Percentiles rank a stretch among this genome's conserved stretches.
Evolutionary conservation across 2,329 filamentous ascomycete species (phyloP).

Genomic region (Chaetomiaceae sp.): DNA sequence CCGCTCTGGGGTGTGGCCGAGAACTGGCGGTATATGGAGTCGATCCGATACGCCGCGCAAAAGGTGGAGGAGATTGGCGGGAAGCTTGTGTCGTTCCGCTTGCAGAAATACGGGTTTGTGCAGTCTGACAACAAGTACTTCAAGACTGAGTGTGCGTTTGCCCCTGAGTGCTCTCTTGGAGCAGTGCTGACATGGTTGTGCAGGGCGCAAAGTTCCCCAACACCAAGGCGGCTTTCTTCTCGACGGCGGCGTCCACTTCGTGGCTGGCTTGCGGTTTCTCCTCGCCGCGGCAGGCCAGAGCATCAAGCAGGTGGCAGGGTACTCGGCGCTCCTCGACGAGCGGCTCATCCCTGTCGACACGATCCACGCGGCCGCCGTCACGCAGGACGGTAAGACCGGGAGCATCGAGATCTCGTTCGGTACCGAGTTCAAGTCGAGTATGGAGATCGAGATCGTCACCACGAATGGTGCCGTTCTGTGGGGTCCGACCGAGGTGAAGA

Average conservation of each 20-base stretch:
- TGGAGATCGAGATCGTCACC: conserved; percentile 28
- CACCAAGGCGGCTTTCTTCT: conserved; percentile 75
- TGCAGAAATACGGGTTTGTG: conserved; percentile 43
- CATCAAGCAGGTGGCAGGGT: conserved; percentile 48
- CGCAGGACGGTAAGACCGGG: conserved; percentile 26
- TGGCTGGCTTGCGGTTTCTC: conserved; percentile 58
- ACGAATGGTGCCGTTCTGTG: conserved; percentile 30
- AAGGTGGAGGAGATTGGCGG: conserved; percentile 28
- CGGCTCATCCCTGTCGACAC: conserved; percentile 65
- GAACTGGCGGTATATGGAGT: conserved; percentile 61
- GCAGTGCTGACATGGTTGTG: background rate
- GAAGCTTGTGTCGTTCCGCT: conserved; percentile 34
- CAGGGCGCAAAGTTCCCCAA: conserved; percentile 62
- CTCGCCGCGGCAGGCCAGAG: conserved; percentile 45
- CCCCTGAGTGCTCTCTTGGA: background rate
- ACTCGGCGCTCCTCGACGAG: conserved; percentile 49
- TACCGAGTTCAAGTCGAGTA: conserved; percentile 30
- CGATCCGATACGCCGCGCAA: conserved; percentile 23
- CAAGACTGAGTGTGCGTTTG: conserved; percentile 40
- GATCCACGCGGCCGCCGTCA: conserved; percentile 48
- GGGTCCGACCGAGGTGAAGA: conserved; percentile 24
- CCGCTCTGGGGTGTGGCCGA: conserved; percentile 62
- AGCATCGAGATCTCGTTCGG: conserved; percentile 30
- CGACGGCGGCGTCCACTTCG: conserved; percentile 70
- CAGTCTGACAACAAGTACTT: conserved; percentile 43